These are phyloP conservation scores for Zopfochytrium polystomum DNA, from an alignment of 371 early-diverging fungal species.

Conservation along the genomic window DNA sequence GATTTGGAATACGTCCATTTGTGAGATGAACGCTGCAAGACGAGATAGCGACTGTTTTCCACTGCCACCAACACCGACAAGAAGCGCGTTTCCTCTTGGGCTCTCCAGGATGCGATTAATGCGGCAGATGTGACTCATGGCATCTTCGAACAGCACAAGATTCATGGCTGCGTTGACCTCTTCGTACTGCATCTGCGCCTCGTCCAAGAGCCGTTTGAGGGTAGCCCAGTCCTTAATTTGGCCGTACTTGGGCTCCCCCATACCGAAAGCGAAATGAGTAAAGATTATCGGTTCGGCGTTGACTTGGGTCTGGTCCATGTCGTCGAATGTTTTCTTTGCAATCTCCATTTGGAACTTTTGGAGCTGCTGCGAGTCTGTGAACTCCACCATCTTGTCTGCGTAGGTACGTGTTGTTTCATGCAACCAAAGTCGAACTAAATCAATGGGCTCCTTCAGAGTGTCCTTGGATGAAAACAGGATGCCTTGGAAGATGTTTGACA, in stretches of 20 bases:
- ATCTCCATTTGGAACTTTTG: constrained; percentile 51
- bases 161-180: constrained; percentile 64
- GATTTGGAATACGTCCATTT: constrained; percentile 58
- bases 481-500: constrained; percentile 61
- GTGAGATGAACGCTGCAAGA: constrained; percentile 59
- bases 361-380: constrained; percentile 43
- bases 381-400: constrained; percentile 58
- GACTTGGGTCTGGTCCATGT: constrained; percentile 51
- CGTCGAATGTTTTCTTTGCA: constrained; percentile 57
- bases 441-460: constrained; percentile 52
- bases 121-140: constrained; percentile 58
- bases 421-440: constrained; percentile 51
- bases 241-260: constrained; percentile 58
- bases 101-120: constrained; percentile 58
- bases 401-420: constrained; percentile 59
- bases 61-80: constrained; percentile 63
- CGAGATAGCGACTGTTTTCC: constrained; percentile 62
- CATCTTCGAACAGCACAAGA: constrained; percentile 62
- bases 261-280: constrained; percentile 56
- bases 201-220: constrained; percentile 52
- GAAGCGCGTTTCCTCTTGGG: constrained; percentile 54
- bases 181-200: constrained; percentile 59
- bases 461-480: constrained; percentile 55
- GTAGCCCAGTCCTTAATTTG: constrained; percentile 53
- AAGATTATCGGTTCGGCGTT: constrained; percentile 57